Evolutionary conservation across 2,329 filamentous ascomycete species (phyloP), one percentile per base, ranked within the genome.

Genomic region (Beauveria medogensis): DNA sequence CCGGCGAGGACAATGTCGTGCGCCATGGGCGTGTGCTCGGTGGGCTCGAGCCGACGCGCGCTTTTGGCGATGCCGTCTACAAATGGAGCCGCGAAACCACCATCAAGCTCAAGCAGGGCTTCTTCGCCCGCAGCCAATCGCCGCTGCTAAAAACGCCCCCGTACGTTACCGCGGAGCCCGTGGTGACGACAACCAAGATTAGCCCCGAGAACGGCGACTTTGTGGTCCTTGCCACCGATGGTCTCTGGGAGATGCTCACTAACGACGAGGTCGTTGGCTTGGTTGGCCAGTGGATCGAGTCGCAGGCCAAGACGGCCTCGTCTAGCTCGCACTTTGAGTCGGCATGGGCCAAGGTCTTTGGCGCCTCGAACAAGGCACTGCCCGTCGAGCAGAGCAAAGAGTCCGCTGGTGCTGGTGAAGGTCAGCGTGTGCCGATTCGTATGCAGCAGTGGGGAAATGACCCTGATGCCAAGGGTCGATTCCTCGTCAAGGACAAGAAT

Each of bases 221-320:
- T 69, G 81, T 99, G 14, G 93, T 99, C 64, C 87, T 99, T 80
- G 94, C 94, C 24, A 97, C 94, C 0, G 94, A 99, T 71, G 94
- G 94, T 4, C 81, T 99, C 1, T 99, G 94, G 94, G 94, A 99
- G 76, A 97, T 97, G 94, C 81, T 99, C 64, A 97, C 91, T 53
- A 99, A 97, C 69, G 94, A 99, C 71, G 94, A 99, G 77, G 94
- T 97, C 1, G 90, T 99, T 55, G 94, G 94, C 0, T 84, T 99
- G 2, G 94, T 99, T 5, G 95, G 93, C 18, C 91, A 96, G 73
- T 99, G 94, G 94, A 85, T 99, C 53, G 94, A 99, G 73, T 85
- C 84, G 24, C 89, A 97, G 71, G 77, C 78, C 41, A 55, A 70
- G 69, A 70, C 61, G 75, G 72, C 55, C 71, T 74, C 3, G 71